Evolutionary conservation across 2,329 filamentous ascomycete genomes (phyloP), one percentile per base, ranked within the genome.

Genomic region (Chaetomiaceae sp.): DNA sequence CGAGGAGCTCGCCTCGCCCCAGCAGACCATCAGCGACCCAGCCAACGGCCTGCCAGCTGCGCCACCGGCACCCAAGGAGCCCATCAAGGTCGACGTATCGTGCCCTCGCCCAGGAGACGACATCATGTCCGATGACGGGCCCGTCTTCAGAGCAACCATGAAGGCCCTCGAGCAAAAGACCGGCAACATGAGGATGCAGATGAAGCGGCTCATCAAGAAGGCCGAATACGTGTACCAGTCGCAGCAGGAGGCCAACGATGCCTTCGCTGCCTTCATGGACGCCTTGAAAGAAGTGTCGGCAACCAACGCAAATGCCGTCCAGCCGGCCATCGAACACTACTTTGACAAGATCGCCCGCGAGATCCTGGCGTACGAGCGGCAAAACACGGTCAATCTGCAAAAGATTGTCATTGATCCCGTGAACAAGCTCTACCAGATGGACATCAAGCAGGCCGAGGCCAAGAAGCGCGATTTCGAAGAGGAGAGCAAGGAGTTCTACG

Each of bases 401-500:
- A 92, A 85, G 66, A 87, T 95, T 49, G 91, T 99, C 65, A 96
- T 99, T 61, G 94, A 99, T 39, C 95, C 95, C 1, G 81, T 99
- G 61, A 85, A 82, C 60, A 95, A 90, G 71, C 76, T 99, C 14
- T 99, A 99, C 71, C 90, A 90, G 57, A 80, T 92, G 59, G 95
- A 99, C 65, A 97, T 99, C 74, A 99, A 99, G 71, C 91, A 96
- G 69, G 95, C 92, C 23, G 94, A 99, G 66, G 80, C 88, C 37
- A 99, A 99, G 75, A 95, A 94, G 72, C 90, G 94, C 61, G 94
- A 97, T 63, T 99, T 99, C 64, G 94, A 99, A 60, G 94, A 99
- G 65, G 94, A 99, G 69, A 97, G 92, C 74, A 94, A 95, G 69
- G 94, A 99, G 68, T 99, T 96, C 72, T 99, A 99, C 71, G 85